Percentiles rank a stretch among this genome's conserved stretches.
These are phyloP conservation scores for Prunus mume DNA, from an alignment of 306 rosid species.

Conservation along the genomic window DNA sequence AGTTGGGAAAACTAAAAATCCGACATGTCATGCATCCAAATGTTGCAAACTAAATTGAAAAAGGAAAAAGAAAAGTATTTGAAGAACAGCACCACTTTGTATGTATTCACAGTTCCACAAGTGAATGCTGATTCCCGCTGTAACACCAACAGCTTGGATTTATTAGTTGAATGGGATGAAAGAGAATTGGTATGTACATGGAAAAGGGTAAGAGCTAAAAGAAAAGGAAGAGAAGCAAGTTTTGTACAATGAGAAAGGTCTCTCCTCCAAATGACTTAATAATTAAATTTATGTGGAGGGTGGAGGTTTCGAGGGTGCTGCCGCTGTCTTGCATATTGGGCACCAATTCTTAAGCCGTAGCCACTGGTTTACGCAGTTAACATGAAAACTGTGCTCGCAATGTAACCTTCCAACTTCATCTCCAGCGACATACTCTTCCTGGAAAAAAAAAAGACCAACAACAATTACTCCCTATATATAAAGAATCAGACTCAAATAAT, in stretches of 20 bases:
- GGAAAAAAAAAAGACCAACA: constrained; percentile 14
- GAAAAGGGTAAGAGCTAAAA: constrained; percentile 15
- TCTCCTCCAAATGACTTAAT: constrained; percentile 25
- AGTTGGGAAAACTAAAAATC: not conserved
- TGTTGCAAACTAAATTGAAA: not conserved
- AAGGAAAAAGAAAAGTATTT: constrained; percentile 4
- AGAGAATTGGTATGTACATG: constrained; percentile 61
- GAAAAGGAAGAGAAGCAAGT: constrained; percentile 22
- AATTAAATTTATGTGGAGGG: constrained; percentile 31
- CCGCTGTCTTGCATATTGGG: constrained; percentile 79
- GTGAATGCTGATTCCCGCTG: constrained; percentile 29
- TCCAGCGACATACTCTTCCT: constrained; percentile 78
- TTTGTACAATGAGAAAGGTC: constrained; percentile 24
- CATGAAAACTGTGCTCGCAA: constrained; percentile 77
- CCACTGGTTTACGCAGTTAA: constrained; percentile 79
- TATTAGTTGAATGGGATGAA: constrained; percentile 46
- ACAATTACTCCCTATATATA: not conserved
- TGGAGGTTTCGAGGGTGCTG: constrained; percentile 18
- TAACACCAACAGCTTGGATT: constrained; percentile 44
- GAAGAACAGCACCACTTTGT: constrained; percentile 23
- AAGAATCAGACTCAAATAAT: not conserved
- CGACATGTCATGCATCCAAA: not conserved
- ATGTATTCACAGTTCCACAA: constrained; percentile 37
- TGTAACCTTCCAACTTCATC: constrained; percentile 72
- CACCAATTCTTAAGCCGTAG: constrained; percentile 92